A percentile compares a stretch with the other conserved stretches of the same genome.
phyloP scores from a whole-genome alignment of 352 stramenopile species.

The Globisporangium paddicum region DNA sequence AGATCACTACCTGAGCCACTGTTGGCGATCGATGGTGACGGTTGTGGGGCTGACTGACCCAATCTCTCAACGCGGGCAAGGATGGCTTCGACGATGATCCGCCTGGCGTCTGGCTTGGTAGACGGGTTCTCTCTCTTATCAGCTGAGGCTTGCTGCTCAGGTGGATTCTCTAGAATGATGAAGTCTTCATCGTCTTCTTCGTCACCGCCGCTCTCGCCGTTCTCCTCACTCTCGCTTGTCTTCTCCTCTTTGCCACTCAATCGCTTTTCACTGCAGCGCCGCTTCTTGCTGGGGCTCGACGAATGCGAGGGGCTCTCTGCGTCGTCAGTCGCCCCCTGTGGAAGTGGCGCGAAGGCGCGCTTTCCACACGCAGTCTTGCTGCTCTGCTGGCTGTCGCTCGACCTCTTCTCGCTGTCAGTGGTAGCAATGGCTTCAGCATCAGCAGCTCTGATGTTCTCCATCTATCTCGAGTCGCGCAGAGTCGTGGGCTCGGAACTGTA shows the following conservation, averaged over 20 bases:
- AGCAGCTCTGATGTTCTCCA: too few species aligned
- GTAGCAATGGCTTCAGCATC: too few species aligned
- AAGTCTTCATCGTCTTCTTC: background rate
- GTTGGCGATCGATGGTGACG: background rate
- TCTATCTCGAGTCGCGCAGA: too few species aligned
- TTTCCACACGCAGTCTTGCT: too few species aligned
- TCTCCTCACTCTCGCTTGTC: too few species aligned
- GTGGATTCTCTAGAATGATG: background rate
- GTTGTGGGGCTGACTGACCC: background rate
- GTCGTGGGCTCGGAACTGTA: too few species aligned
- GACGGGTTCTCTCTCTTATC: background rate
- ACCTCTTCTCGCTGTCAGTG: background rate
- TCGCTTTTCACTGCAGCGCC: too few species aligned
- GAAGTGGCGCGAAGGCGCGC: too few species aligned
- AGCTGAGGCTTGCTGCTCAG: background rate
- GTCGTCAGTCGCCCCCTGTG: too few species aligned
- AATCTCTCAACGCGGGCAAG: background rate
- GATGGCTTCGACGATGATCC: background rate
- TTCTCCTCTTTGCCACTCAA: too few species aligned
- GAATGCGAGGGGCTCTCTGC: too few species aligned
- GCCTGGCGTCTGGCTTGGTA: background rate
- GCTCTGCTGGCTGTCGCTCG: background rate
- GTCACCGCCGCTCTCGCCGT: background rate
- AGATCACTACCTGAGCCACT: background rate
- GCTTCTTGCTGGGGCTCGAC: too few species aligned